A percentile compares a stretch with the other conserved stretches of the same genome.
These are phyloP conservation scores for Yamadazyma taylorii DNA, from an alignment of 1,139 yeast species.

Conservation along the genomic window DNA sequence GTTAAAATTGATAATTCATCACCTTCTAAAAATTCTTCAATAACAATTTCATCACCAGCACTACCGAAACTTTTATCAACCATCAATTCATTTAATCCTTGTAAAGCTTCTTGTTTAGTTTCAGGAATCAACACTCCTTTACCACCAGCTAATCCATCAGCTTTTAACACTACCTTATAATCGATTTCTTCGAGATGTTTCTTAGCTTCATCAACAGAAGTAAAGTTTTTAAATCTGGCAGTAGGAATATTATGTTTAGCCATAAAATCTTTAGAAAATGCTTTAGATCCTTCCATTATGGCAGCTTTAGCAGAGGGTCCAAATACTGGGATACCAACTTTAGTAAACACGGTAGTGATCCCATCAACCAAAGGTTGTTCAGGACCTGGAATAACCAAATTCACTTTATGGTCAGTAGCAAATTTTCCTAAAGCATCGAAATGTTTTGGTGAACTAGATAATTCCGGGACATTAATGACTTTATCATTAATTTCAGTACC, in stretches of 20 bases:
- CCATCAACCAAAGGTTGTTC: slow-evolving; percentile 98
- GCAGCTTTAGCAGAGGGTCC: slow-evolving; percentile 95
- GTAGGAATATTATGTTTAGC: slow-evolving; percentile 89
- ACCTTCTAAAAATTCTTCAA: slow-evolving; percentile 95
- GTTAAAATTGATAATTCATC: slow-evolving; percentile 94
- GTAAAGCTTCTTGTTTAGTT: slow-evolving; percentile 78
- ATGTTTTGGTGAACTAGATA: slow-evolving; percentile 61
- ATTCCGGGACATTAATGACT: slow-evolving; percentile 68
- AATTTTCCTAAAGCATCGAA: slow-evolving; percentile 60
- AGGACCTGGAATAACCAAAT: slow-evolving; percentile 95
- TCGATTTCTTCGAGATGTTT: slow-evolving; percentile 63
- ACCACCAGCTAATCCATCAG: slow-evolving; percentile 98
- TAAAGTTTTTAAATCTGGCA: slow-evolving; percentile 83
- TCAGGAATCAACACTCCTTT: slow-evolving; percentile 96
- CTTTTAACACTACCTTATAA: slow-evolving; percentile 88
- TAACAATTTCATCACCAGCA: slow-evolving; percentile 96
- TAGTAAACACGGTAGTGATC: slow-evolving; percentile 63
- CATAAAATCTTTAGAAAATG: slow-evolving; percentile 94
- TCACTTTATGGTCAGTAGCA: slow-evolving; percentile 66
- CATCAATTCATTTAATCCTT: slow-evolving; percentile 87
- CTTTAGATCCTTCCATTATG: slow-evolving; percentile 94
- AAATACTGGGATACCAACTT: slow-evolving; percentile 90
- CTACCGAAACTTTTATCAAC: slow-evolving; percentile 82
- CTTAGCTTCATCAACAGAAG: slow-evolving; percentile 70
- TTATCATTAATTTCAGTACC: slow-evolving; percentile 70